Percentiles rank a stretch among this genome's conserved stretches.
Conservation (phyloP, 345 rosid genomes). For the Lenwebbia sp. region DNA sequence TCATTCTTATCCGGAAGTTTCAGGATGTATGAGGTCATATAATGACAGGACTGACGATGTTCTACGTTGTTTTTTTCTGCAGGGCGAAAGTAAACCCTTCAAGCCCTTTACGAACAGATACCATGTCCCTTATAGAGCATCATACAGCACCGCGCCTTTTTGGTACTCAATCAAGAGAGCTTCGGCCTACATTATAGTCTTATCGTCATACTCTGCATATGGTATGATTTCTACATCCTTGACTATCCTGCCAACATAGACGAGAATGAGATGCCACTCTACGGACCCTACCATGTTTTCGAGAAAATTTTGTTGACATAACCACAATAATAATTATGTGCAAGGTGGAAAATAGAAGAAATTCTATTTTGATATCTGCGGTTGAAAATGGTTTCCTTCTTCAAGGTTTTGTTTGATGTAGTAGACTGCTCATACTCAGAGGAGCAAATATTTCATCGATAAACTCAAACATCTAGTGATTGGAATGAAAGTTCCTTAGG, state of each 20-base stretch:
- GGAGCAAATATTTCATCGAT: neutral
- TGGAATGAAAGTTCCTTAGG: neutral
- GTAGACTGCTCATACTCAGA: neutral
- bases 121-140: slow-evolving; percentile 58
- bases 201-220: slow-evolving; percentile 83
- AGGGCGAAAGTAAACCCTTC: slow-evolving; percentile 83
- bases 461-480: neutral
- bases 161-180: slow-evolving; percentile 98
- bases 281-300: neutral
- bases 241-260: neutral
- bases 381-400: neutral
- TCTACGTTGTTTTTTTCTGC: slow-evolving; percentile 3
- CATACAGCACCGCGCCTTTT: slow-evolving; percentile 60
- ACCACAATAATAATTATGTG: neutral
- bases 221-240: slow-evolving; percentile 22
- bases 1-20: neutral
- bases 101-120: slow-evolving; percentile 67
- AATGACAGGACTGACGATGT: neutral
- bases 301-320: neutral
- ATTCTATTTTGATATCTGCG: neutral
- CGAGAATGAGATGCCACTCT: neutral
- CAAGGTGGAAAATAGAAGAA: neutral
- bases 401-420: neutral
- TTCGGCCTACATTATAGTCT: slow-evolving; percentile 70
- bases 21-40: neutral